phyloP scores from a whole-genome alignment of 495 filamentous ascomycete genomes.

The Sabuloglossum arenarium region DNA sequence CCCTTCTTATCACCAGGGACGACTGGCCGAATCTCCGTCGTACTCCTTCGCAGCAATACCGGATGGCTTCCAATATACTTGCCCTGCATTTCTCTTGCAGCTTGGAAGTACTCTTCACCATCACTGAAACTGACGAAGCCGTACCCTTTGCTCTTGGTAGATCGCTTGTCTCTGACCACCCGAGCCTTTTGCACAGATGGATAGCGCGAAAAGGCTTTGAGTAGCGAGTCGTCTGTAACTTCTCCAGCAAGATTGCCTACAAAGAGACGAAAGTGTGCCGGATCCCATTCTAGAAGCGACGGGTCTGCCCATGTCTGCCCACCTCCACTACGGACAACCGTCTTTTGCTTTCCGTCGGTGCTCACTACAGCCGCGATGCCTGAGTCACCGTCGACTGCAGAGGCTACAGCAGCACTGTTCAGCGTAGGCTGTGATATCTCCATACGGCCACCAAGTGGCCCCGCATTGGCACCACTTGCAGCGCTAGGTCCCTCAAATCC shows the following conservation, averaged over 20 bases:
- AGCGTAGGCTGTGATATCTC: constrained; percentile 12
- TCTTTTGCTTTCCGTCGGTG: constrained; percentile 32
- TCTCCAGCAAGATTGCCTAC: constrained; percentile 97
- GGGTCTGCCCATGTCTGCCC: constrained; percentile 79
- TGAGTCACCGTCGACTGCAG: constrained; percentile 23
- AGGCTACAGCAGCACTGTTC: neutral
- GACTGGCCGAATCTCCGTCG: constrained; percentile 67
- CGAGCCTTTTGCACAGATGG: constrained; percentile 75
- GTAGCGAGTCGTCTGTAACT: constrained; percentile 84
- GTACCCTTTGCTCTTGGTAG: constrained; percentile 85
- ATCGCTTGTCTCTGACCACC: constrained; percentile 89
- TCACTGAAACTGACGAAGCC: constrained; percentile 93
- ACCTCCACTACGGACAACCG: constrained; percentile 69
- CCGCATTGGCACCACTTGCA: constrained; percentile 26
- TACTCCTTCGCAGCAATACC: constrained; percentile 64
- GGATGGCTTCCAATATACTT: constrained; percentile 98
- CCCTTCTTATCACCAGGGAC: constrained; percentile 22
- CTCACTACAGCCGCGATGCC: constrained; percentile 7
- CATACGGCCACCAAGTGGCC: constrained; percentile 19
- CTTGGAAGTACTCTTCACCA: constrained; percentile 85
- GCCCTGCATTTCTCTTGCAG: constrained; percentile 92
- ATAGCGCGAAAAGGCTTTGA: constrained; percentile 85
- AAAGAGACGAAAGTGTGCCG: constrained; percentile 81
- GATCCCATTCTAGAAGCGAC: constrained; percentile 85
- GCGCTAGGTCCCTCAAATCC: constrained; percentile 6